A percentile compares a stretch with the other conserved stretches of the same genome.
Conservation (phyloP, 169 alveolate genomes). For the Plasmodium berghei region DNA sequence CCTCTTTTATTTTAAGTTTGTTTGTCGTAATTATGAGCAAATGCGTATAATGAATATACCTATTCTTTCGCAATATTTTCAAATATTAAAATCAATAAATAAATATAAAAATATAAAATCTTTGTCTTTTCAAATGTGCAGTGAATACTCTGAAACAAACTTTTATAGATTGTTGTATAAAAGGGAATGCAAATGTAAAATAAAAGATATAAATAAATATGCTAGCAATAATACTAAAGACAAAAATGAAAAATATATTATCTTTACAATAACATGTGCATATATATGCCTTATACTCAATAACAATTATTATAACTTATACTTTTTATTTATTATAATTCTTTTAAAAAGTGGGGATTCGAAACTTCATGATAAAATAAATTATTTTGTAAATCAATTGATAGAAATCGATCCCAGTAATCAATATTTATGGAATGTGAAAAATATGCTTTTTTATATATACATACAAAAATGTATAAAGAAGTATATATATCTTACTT, state of each 20-base stretch:
- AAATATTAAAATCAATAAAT: too few relatives aligned
- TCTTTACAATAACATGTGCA: slow-evolving; percentile 31
- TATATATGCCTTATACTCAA: slow-evolving; percentile 45
- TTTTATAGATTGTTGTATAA: neutral
- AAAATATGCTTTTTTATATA: slow-evolving; percentile 24
- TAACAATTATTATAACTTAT: slow-evolving; percentile 42
- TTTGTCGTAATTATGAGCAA: neutral
- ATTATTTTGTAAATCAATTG: slow-evolving; percentile 27
- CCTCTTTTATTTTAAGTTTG: slow-evolving; percentile 13
- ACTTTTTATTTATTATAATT: slow-evolving; percentile 12
- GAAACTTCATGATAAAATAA: slow-evolving; percentile 12
- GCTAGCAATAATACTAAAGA: neutral
- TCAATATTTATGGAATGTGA: slow-evolving; percentile 50
- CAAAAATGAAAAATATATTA: neutral
- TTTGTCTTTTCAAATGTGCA: too few relatives aligned
- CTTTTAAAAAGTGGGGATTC: slow-evolving; percentile 5
- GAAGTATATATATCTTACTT: neutral
- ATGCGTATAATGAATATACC: too few relatives aligned
- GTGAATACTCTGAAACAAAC: too few relatives aligned
- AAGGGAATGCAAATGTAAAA: neutral
- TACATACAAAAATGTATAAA: slow-evolving; percentile 26
- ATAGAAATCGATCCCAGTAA: slow-evolving; percentile 48
- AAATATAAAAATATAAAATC: too few relatives aligned
- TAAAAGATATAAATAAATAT: neutral
- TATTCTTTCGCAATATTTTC: too few relatives aligned